Evolutionary conservation across 208 protist genomes (phyloP).

Genomic region (Histomonas meleagridis): DNA sequence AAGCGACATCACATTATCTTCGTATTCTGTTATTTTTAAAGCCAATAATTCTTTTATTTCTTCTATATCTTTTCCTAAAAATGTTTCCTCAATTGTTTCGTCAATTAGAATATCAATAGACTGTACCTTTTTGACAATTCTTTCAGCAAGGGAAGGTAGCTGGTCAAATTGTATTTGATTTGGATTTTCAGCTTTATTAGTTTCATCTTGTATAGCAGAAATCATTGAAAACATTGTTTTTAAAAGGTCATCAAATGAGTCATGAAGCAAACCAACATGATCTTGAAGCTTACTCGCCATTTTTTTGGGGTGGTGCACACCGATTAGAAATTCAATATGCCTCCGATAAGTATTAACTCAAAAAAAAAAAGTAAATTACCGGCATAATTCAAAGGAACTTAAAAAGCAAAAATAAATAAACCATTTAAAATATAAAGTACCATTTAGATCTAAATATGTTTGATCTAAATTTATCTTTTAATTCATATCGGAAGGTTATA

Average conservation of each 20-base stretch:
- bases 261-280: constrained; percentile 27
- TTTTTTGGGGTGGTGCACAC: too few species aligned
- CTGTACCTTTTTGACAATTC: neutral
- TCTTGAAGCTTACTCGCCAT: neutral
- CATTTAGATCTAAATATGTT: too few species aligned
- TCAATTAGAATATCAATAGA: neutral
- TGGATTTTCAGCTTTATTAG: neutral
- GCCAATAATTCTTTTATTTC: neutral
- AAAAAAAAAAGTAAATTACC: too few species aligned
- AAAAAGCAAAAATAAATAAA: too few species aligned
- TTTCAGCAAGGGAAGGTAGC: neutral
- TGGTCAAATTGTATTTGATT: constrained; percentile 14
- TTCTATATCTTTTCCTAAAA: neutral
- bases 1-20: neutral
- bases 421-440: too few species aligned
- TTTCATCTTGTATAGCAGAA: neutral
- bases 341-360: too few species aligned
- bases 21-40: neutral
- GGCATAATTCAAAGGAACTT: too few species aligned
- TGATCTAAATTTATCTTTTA: too few species aligned
- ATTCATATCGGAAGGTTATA: too few species aligned
- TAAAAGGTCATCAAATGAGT: neutral
- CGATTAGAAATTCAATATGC: too few species aligned
- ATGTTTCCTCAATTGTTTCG: constrained; percentile 6
- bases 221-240: neutral